Evolutionary conservation across 208 protist genomes (phyloP).

Genomic region (Trypanosomatidae sp.): DNA sequence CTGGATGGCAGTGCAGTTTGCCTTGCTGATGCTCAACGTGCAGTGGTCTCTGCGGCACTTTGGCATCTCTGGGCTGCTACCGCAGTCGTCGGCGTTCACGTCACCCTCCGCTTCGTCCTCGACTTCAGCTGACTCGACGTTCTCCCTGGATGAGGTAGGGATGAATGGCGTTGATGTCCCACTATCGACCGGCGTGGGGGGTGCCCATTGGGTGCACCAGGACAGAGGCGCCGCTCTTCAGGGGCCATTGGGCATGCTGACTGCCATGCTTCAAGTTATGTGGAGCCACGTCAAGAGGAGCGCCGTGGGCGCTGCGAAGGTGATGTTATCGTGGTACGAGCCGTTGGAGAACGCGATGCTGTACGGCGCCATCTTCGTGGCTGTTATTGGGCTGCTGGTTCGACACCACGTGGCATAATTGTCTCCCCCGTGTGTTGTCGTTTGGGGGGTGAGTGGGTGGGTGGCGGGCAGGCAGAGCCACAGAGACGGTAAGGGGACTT

Average conservation of each 20-base stretch:
- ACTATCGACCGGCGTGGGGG: neutral
- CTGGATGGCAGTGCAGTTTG: slow-evolving; percentile 17
- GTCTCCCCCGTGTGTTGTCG: neutral
- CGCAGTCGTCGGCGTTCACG: neutral
- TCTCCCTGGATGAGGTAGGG: too few relatives aligned
- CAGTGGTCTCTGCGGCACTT: slow-evolving; percentile 41
- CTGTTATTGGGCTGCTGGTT: slow-evolving; percentile 44
- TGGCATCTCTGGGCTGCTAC: neutral
- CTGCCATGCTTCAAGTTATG: neutral
- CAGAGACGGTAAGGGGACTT: neutral
- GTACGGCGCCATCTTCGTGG: slow-evolving; percentile 22
- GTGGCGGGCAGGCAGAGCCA: neutral
- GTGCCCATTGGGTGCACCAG: neutral
- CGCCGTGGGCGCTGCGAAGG: neutral
- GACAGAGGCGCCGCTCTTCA: neutral
- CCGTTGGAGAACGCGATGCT: slow-evolving; percentile 28
- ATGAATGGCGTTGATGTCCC: neutral
- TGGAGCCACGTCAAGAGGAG: neutral
- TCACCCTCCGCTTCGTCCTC: neutral
- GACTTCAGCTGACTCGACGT: neutral
- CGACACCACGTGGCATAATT: slow-evolving; percentile 39
- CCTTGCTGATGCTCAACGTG: slow-evolving; percentile 20
- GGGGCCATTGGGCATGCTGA: neutral
- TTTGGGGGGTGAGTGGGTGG: neutral
- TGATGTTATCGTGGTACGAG: slow-evolving; percentile 18